Evolutionary conservation across 768 basidiomycete genomes (phyloP).

Genomic region (Tulasnella sp.): DNA sequence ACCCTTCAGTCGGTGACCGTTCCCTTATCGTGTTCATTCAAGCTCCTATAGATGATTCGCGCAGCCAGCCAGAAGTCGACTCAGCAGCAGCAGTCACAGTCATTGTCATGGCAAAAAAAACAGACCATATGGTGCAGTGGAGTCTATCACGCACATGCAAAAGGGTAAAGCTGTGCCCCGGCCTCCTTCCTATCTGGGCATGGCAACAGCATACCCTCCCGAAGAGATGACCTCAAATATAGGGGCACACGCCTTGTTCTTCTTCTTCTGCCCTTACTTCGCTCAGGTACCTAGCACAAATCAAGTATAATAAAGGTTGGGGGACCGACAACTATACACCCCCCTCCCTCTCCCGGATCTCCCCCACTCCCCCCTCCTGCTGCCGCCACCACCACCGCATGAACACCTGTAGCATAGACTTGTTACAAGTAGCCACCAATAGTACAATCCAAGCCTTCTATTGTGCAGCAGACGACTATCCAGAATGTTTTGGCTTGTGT

Average conservation of each 20-base stretch:
- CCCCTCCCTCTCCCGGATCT: not conserved
- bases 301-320: not conserved
- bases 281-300: not conserved
- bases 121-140: not conserved
- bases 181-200: not conserved
- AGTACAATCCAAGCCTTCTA: not conserved
- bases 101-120: not conserved
- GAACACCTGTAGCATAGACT: not conserved
- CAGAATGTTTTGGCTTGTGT: conserved; percentile 20
- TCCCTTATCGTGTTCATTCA: too few species aligned
- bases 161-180: not conserved
- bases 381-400: not conserved
- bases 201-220: not conserved
- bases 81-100: not conserved
- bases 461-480: conserved; percentile 11
- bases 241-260: not conserved
- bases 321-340: too few species aligned
- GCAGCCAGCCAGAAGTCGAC: too few species aligned
- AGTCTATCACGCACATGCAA: not conserved
- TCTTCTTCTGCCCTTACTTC: not conserved
- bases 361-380: too few species aligned
- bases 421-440: not conserved
- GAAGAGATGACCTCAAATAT: not conserved
- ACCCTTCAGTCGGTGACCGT: too few species aligned
- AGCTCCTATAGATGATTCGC: too few species aligned